Evolutionary conservation across 805 yeast genomes (phyloP).

Genomic region (Candida awuae): DNA sequence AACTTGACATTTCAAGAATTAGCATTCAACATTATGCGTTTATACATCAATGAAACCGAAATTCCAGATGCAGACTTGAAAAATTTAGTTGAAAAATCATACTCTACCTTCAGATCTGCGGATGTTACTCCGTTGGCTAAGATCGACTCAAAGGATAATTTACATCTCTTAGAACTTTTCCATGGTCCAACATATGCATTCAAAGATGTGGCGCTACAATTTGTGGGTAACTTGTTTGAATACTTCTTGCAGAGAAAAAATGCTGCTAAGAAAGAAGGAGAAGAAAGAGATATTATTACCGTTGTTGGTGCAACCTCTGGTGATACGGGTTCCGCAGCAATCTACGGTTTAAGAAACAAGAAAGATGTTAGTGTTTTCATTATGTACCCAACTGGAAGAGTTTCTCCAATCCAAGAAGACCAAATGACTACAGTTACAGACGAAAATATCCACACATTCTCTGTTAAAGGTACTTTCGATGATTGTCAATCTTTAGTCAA

Average conservation of each 20-base stretch:
- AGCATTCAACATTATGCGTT: slow-evolving; percentile 78
- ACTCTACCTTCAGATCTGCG: slow-evolving; percentile 80
- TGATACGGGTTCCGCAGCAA: slow-evolving; percentile 98
- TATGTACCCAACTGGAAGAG: slow-evolving; percentile 93
- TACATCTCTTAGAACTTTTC: slow-evolving; percentile 83
- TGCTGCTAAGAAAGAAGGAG: slow-evolving; percentile 34
- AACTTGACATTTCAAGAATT: slow-evolving; percentile 73
- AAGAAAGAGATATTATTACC: slow-evolving; percentile 71
- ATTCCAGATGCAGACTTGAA: slow-evolving; percentile 64
- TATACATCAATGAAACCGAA: slow-evolving; percentile 66
- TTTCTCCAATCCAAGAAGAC: slow-evolving; percentile 94
- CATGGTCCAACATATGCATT: slow-evolving; percentile 99
- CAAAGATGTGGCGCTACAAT: slow-evolving; percentile 97
- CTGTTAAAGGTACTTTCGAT: slow-evolving; percentile 94
- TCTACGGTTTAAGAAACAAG: slow-evolving; percentile 93
- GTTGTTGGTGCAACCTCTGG: slow-evolving; percentile 99
- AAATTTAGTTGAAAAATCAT: slow-evolving; percentile 57
- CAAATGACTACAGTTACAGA: slow-evolving; percentile 98
- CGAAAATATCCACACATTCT: slow-evolving; percentile 85
- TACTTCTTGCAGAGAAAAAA: slow-evolving; percentile 78
- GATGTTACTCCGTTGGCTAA: slow-evolving; percentile 80
- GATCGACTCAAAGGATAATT: slow-evolving; percentile 39
- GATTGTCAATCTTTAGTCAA: slow-evolving; percentile 97
- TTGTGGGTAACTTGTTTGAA: slow-evolving; percentile 95
- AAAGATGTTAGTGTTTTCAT: slow-evolving; percentile 97